Base-by-base conservation (phyloP, 495 filamentous ascomycete genomes). In the Gamarada debralockiae region DNA sequence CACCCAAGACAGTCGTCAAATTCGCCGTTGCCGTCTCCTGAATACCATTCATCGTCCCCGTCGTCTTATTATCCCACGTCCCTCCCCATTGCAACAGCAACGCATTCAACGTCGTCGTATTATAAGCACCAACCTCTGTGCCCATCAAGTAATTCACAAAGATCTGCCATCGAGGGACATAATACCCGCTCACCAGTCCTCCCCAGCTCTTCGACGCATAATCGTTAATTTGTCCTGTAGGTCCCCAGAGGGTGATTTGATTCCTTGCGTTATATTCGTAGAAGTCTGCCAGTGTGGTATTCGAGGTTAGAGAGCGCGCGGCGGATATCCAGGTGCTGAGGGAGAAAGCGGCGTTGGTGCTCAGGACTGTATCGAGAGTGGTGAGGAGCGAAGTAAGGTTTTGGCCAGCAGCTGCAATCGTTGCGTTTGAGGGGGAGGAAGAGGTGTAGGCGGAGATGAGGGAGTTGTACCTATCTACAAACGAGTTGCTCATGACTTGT, bases 161-260 rank as follows among this genome's bases (percentile, higher is more conserved):
- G 36, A 69, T 66, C 38, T 65, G 41, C 76, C 76, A 81, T 2
- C 77, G 61, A 3, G 69, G 73, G 1, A 68, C 20, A 52, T 79
- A 79, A 62, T 79, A 81, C 1, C 67, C 67, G 1, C 62, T 65
- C 0, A 79, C 67, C 1, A 81, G 56, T 5, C 75, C 75, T 34
- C 66, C 67, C 76, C 75, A 81, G 33, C 60, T 58, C 52, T 78
- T 78, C 0, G 68, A 72, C 1, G 74, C 74, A 52, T 79, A 79
- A 56, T 79, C 76, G 22, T 54, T 65, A 22, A 79, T 76, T 56
- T 81, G 59, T 10, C 76, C 73, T 2, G 56, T 57, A 0, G 76
- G 77, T 0, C 77, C 77, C 75, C 75, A 81, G 3, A 78, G 65
- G 13, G 76, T 79, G 48, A 79, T 70, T 52, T 79, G 75, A 50